Conservation (phyloP, 2,329 filamentous ascomycete genomes). For the Leptographium procerum region DNA sequence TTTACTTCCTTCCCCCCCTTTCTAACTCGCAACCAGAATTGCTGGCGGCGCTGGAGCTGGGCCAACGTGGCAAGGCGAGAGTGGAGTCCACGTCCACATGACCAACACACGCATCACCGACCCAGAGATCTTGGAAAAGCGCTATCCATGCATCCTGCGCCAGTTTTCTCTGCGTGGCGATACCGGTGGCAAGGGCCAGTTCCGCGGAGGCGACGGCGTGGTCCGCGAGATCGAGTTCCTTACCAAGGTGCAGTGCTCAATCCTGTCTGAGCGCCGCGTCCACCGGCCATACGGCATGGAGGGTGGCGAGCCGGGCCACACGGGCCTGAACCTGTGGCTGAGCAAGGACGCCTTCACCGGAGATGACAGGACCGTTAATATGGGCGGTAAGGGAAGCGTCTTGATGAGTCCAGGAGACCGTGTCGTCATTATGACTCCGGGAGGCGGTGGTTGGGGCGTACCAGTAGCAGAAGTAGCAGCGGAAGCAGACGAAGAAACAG, state of each 20-base stretch:
- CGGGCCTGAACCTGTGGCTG: conserved; percentile 13
- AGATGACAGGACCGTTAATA: conserved; percentile 26
- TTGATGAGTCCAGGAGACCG: conserved; percentile 45
- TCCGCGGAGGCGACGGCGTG: conserved; percentile 22
- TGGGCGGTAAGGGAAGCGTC: conserved; percentile 50
- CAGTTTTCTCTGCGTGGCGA: conserved; percentile 18
- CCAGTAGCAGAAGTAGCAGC: neutral
- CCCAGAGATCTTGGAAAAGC: conserved; percentile 22
- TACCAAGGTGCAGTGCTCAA: conserved; percentile 20
- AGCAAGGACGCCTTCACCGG: conserved; percentile 3
- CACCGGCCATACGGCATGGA: conserved; percentile 25
- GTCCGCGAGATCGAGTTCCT: conserved; percentile 24
- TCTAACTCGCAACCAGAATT: too few species aligned
- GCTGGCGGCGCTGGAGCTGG: conserved; percentile 24
- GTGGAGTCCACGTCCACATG: conserved; percentile 19
- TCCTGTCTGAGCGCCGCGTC: conserved; percentile 25
- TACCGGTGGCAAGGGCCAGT: conserved; percentile 20
- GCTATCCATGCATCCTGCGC: conserved; percentile 22
- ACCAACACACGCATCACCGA: conserved; percentile 24
- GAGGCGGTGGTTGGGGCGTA: conserved; percentile 49
- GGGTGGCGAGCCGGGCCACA: conserved; percentile 14
- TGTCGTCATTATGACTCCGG: conserved; percentile 50
- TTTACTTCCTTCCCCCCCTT: neutral
- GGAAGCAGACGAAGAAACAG: neutral
- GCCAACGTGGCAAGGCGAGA: conserved; percentile 17